Conservation (phyloP, 2,329 filamentous ascomycete genomes). For the Magnaporthiopsis incrustans region DNA sequence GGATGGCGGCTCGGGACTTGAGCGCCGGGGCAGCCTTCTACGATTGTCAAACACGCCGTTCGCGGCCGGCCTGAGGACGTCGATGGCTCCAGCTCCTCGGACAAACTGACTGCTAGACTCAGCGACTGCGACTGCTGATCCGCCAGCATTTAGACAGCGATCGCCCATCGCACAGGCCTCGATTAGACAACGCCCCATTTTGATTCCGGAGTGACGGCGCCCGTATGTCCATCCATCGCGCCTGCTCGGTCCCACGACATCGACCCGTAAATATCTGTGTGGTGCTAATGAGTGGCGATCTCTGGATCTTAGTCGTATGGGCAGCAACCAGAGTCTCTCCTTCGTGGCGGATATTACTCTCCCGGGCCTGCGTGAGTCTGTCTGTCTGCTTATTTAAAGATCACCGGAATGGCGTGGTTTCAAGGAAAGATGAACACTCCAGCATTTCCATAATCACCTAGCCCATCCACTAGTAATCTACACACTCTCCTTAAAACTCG, state of each 20-base stretch:
- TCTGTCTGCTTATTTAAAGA: background rate
- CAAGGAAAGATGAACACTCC: background rate
- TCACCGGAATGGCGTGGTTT: no score
- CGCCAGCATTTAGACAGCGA: background rate
- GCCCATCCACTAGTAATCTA: background rate
- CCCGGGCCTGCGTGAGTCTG: no score
- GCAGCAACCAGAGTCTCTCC: background rate
- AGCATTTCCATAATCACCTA: background rate
- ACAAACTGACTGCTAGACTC: background rate
- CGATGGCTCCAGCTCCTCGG: no score
- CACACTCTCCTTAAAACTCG: background rate
- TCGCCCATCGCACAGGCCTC: background rate
- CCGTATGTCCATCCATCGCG: background rate
- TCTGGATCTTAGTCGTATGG: background rate
- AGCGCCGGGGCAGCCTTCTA: no score
- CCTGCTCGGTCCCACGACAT: background rate
- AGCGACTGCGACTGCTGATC: background rate
- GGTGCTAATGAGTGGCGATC: background rate
- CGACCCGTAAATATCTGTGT: background rate
- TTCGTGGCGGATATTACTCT: background rate
- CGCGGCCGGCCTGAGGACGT: background rate
- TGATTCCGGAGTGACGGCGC: background rate
- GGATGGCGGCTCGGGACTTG: no score
- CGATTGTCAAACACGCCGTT: background rate
- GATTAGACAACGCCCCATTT: background rate